A percentile compares a stretch with the other conserved stretches of the same genome.
These are phyloP conservation scores for Lasiodiplodia citricola DNA, from an alignment of 2,329 filamentous ascomycete genomes.

Conservation along the genomic window DNA sequence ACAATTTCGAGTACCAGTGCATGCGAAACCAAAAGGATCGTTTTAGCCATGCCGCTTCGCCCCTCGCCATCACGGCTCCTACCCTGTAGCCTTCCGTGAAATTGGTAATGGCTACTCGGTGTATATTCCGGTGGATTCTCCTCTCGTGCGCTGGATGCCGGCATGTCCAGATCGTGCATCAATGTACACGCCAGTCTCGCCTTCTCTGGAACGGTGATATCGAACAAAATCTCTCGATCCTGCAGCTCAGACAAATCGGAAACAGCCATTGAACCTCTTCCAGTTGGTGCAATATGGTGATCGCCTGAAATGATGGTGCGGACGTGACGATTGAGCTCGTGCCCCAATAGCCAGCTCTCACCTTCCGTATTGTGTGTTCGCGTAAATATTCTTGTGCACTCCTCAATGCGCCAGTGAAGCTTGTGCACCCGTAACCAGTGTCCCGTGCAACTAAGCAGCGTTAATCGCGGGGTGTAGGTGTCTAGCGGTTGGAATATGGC, in stretches of 20 bases:
- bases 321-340: background rate
- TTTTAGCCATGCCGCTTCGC: too few species aligned
- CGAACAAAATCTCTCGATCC: background rate
- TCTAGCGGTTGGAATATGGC: background rate
- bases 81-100: too few species aligned
- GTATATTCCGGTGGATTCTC: background rate
- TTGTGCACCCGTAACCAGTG: background rate
- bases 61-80: background rate
- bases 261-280: background rate
- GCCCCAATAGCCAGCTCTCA: background rate
- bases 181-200: background rate
- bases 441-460: background rate
- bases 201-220: background rate
- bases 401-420: background rate
- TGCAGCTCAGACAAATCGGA: background rate
- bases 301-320: background rate
- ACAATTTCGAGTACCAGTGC: background rate
- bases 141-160: background rate
- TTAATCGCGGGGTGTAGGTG: background rate
- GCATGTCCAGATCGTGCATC: background rate
- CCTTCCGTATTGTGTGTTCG: background rate
- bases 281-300: background rate
- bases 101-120: background rate
- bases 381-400: background rate
- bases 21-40: background rate